These are phyloP conservation scores for Backusella tarrabulga DNA, from an alignment of 192 early-diverging fungal species.

Conservation along the genomic window DNA sequence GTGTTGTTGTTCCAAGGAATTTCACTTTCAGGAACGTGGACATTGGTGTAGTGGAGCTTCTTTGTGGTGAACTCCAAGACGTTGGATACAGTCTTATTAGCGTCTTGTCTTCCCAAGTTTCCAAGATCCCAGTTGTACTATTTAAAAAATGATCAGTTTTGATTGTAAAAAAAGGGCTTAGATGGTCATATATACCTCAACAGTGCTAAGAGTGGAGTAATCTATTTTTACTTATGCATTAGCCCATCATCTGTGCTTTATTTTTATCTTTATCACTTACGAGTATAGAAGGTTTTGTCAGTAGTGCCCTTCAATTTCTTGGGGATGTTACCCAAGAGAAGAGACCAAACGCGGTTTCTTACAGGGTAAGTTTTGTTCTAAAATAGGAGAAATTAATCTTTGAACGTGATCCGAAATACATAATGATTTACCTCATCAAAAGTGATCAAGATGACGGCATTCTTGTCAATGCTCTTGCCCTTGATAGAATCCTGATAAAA, in stretches of 20 bases:
- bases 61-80: constrained; percentile 43
- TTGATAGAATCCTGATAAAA: constrained; percentile 53
- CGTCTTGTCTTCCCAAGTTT: constrained; percentile 56
- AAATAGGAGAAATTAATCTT: background rate
- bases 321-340: constrained; percentile 47
- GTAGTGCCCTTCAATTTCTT: constrained; percentile 29
- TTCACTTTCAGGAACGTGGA: constrained; percentile 29
- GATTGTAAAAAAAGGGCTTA: background rate
- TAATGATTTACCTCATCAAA: constrained; percentile 31
- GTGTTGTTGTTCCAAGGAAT: constrained; percentile 38
- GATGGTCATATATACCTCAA: constrained; percentile 36
- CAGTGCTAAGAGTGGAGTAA: constrained; percentile 60
- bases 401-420: background rate
- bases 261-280: constrained; percentile 3
- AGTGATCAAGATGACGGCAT: constrained; percentile 43
- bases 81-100: constrained; percentile 44
- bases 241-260: background rate
- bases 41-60: constrained; percentile 35
- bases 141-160: background rate
- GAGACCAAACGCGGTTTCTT: constrained; percentile 42
- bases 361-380: constrained; percentile 18
- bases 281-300: constrained; percentile 62
- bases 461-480: constrained; percentile 44
- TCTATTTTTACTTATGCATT: constrained; percentile 22
- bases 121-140: constrained; percentile 64